Percentiles rank a stretch among this genome's conserved stretches.
phyloP scores from a whole-genome alignment of 2,329 filamentous ascomycete species.

The Cercospora sp. region DNA sequence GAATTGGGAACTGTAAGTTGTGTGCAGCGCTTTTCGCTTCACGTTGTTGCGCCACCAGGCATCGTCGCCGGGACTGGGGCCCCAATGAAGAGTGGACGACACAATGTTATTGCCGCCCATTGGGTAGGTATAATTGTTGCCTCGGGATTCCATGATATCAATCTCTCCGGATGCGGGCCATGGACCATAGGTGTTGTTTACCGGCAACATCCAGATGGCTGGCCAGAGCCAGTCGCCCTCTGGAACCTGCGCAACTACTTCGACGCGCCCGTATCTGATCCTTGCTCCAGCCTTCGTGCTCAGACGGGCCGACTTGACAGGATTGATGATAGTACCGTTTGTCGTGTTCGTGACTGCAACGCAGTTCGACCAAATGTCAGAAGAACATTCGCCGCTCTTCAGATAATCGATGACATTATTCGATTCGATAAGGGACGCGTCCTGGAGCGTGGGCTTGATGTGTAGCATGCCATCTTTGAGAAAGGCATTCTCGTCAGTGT shows the following conservation, averaged over 20 bases:
- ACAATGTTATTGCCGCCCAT: slow-evolving; percentile 81
- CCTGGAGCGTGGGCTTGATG: slow-evolving; percentile 77
- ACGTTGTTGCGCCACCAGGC: slow-evolving; percentile 82
- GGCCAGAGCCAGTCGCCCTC: slow-evolving; percentile 86
- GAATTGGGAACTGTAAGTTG: slow-evolving; percentile 67
- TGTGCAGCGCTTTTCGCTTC: slow-evolving; percentile 73
- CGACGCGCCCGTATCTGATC: slow-evolving; percentile 79
- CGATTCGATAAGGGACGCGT: slow-evolving; percentile 63
- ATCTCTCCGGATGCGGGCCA: slow-evolving; percentile 85
- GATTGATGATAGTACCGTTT: slow-evolving; percentile 74
- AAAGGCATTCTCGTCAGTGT: slow-evolving; percentile 71
- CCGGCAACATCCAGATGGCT: slow-evolving; percentile 87
- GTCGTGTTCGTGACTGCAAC: slow-evolving; percentile 73
- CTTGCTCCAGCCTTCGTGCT: slow-evolving; percentile 69
- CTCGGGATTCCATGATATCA: slow-evolving; percentile 77
- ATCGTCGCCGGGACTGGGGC: slow-evolving; percentile 69
- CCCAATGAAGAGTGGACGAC: slow-evolving; percentile 80
- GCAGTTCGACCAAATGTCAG: slow-evolving; percentile 60
- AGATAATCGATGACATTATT: slow-evolving; percentile 70
- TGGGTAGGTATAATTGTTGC: slow-evolving; percentile 75
- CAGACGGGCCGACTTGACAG: slow-evolving; percentile 75
- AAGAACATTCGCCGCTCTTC: slow-evolving; percentile 67
- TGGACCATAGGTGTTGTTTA: slow-evolving; percentile 67
- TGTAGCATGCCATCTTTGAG: slow-evolving; percentile 67
- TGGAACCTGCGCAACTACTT: slow-evolving; percentile 75